Conservation (phyloP, 2,329 filamentous ascomycete species). For the Penicillium glabrum region DNA sequence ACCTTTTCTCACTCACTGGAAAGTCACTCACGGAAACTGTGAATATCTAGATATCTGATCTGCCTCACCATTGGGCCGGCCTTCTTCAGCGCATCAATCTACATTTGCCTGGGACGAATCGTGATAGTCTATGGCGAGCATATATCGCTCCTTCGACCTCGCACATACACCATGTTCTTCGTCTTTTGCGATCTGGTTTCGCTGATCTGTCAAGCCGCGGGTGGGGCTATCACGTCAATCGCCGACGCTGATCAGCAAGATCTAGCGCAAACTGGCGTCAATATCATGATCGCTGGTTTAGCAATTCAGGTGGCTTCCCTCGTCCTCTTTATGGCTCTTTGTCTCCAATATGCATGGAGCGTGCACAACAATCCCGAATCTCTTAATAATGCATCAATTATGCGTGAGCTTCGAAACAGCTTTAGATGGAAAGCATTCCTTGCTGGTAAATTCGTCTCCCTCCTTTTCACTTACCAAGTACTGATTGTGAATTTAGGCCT, state of each 20-base stretch:
- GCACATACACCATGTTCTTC: too few species aligned
- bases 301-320: slow-evolving; percentile 61
- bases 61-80: too few species aligned
- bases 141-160: too few species aligned
- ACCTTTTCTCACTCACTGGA: too few species aligned
- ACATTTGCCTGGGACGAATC: too few species aligned
- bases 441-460: not conserved
- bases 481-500: slow-evolving; percentile 18
- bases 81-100: too few species aligned
- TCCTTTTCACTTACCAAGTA: not conserved
- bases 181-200: too few species aligned
- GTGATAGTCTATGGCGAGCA: too few species aligned
- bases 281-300: slow-evolving; percentile 67
- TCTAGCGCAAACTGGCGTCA: slow-evolving; percentile 47
- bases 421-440: slow-evolving; percentile 1
- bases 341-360: slow-evolving; percentile 52
- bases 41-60: too few species aligned
- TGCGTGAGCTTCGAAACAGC: not conserved
- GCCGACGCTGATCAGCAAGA: not conserved
- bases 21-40: too few species aligned
- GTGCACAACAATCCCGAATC: slow-evolving; percentile 3
- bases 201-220: too few species aligned
- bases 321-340: slow-evolving; percentile 53
- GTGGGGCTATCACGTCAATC: too few species aligned
- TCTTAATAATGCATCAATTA: not conserved